Conservation (phyloP, 2,329 filamentous ascomycete species). For the Aspergillus thermomutatus region DNA sequence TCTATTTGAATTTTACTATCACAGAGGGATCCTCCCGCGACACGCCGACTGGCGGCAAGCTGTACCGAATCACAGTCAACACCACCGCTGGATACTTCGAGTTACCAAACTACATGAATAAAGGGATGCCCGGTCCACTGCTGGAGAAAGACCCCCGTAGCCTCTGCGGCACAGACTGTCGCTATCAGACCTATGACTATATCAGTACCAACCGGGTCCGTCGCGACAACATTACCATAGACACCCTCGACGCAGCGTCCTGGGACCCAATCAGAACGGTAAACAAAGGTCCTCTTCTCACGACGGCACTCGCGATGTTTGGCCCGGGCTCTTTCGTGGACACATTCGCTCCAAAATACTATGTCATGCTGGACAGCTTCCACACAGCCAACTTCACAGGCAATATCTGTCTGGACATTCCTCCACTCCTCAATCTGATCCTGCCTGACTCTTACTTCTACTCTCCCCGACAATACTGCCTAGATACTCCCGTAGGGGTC, state of each 20-base stretch:
- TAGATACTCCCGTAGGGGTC: not conserved
- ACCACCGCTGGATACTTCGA: slow-evolving; percentile 34
- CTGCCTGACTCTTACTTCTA: not conserved
- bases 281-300: slow-evolving; percentile 20
- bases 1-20: slow-evolving; percentile 25
- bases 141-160: slow-evolving; percentile 9
- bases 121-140: slow-evolving; percentile 14
- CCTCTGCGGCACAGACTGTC: slow-evolving; percentile 3
- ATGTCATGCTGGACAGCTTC: not conserved
- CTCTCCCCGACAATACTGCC: not conserved
- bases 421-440: not conserved
- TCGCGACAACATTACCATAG: not conserved
- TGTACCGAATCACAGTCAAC: slow-evolving; percentile 22
- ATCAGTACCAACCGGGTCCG: not conserved
- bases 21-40: not conserved
- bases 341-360: slow-evolving; percentile 3
- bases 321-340: slow-evolving; percentile 20
- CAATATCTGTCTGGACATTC: not conserved
- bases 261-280: not conserved
- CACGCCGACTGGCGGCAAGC: not conserved
- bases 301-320: slow-evolving; percentile 20
- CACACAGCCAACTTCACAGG: not conserved
- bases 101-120: slow-evolving; percentile 29
- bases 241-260: not conserved
- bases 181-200: not conserved